Evolutionary conservation across 179 eudicot species (phyloP), one percentile per base, ranked within the genome.

Genomic region (Spinacia oleracea): DNA sequence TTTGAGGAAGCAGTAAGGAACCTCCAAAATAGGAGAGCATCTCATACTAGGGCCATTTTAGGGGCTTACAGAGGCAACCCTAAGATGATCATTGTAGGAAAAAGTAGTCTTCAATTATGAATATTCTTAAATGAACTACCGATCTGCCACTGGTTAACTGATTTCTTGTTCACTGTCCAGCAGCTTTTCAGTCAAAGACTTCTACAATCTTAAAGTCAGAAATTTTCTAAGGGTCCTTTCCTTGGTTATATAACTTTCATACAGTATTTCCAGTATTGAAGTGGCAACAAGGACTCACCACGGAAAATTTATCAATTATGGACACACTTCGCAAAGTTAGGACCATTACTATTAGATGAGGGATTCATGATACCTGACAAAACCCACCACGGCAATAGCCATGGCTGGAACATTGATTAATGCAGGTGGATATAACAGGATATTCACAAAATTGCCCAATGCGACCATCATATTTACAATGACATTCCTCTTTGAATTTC

Each of bases 371-470:
- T 69, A 94, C 98, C 98, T 94, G 91, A 84, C 98, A 94, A 86
- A 88, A 89, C 71, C 95, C 98, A 78, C 97, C 93, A 65, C 93
- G 98, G 70, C 98, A 94, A 84, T 83, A 81, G 46, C 98, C 98
- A 84, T 89, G 90, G 67, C 92, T 89, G 21, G 98, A 90, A 71
- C 98, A 94, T 82, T 94, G 98, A 82, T 94, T 94, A 34, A 94
- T 89, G 80, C 98, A 94, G 80, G 85, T 80, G 35, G 87, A 84
- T 71, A 78, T 80, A 80, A 94, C 95, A 48, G 91, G 89, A 25
- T 80, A 63, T 87, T 94, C 97, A 79, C 97, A 92, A 72, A 92
- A 92, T 56, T 80, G 77, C 23, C 98, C 98, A 70, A 72, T 81
- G 34, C 85, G 87, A 72, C 98, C 91, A 82, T 94, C 98, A 84